These are phyloP conservation scores for Heteromeles arbutifolia DNA, from an alignment of 306 rosid species.

Conservation along the genomic window DNA sequence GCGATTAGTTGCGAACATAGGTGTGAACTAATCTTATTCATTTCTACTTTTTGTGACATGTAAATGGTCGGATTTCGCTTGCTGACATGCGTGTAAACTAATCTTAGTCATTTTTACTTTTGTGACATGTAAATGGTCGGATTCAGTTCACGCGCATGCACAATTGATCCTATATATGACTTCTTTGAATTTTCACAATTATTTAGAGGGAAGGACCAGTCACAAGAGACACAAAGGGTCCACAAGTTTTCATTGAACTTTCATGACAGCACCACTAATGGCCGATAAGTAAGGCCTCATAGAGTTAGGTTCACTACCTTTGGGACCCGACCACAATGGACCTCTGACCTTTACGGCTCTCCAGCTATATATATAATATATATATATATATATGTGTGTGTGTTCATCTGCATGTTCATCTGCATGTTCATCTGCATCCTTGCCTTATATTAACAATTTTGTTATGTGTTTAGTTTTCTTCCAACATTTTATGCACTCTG, in stretches of 20 bases:
- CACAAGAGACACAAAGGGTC: constrained; percentile 20
- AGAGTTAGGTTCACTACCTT: constrained; percentile 3
- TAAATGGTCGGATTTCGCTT: no score
- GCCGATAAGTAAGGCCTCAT: background rate
- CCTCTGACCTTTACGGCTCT: constrained; percentile 6
- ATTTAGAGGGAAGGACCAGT: background rate
- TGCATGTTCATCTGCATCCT: background rate
- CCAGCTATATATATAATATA: background rate
- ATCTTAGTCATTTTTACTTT: no score
- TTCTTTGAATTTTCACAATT: no score
- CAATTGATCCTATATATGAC: no score
- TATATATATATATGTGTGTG: no score
- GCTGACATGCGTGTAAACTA: no score
- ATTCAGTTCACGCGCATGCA: no score
- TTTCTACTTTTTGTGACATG: no score
- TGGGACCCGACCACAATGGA: constrained; percentile 23
- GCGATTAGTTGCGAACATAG: background rate
- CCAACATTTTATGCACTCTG: background rate
- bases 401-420: no score
- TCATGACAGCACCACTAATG: constrained; percentile 4
- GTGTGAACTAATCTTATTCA: no score
- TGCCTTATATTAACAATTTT: background rate
- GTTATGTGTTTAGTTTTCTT: background rate
- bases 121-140: no score
- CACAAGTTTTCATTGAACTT: background rate